phyloP scores from a whole-genome alignment of 1,139 yeast species.

The Ogataea hybrid region DNA sequence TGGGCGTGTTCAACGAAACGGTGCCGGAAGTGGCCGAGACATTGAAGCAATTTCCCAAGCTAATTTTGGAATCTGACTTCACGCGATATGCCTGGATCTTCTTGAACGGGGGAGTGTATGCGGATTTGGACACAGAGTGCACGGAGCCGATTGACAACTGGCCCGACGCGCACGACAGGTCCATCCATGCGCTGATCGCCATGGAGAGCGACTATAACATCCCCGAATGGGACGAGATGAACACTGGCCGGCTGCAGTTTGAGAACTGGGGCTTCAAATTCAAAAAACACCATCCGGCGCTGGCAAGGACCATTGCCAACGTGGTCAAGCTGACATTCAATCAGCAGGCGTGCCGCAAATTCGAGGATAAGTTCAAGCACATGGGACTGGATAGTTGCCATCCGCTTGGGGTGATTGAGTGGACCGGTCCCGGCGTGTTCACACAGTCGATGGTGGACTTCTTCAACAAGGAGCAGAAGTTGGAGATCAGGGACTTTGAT shows the following conservation, averaged over 20 bases:
- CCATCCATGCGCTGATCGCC: slow-evolving; percentile 62
- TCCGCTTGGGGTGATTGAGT: slow-evolving; percentile 60
- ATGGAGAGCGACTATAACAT: slow-evolving; percentile 67
- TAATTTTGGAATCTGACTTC: slow-evolving; percentile 65
- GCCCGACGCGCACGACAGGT: slow-evolving; percentile 37
- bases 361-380: slow-evolving; percentile 19
- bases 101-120: slow-evolving; percentile 72
- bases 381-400: slow-evolving; percentile 39
- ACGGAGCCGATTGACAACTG: slow-evolving; percentile 35
- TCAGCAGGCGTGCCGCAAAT: slow-evolving; percentile 6
- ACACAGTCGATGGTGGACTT: slow-evolving; percentile 65
- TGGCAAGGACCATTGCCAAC: slow-evolving; percentile 60
- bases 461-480: slow-evolving; percentile 44
- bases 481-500: slow-evolving; percentile 71
- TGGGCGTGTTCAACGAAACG: slow-evolving; percentile 42
- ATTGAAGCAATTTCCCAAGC: slow-evolving; percentile 58
- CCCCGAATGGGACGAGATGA: slow-evolving; percentile 64
- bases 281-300: slow-evolving; percentile 66
- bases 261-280: slow-evolving; percentile 76
- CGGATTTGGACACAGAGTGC: slow-evolving; percentile 52
- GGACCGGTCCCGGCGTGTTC: slow-evolving; percentile 81
- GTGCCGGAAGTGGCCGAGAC: slow-evolving; percentile 66
- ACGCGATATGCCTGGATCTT: slow-evolving; percentile 61
- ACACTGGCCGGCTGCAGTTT: slow-evolving; percentile 66
- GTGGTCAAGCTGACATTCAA: slow-evolving; percentile 58